These are phyloP conservation scores for Lecanicillium sp. DNA, from an alignment of 2,329 filamentous ascomycete genomes.

Conservation along the genomic window DNA sequence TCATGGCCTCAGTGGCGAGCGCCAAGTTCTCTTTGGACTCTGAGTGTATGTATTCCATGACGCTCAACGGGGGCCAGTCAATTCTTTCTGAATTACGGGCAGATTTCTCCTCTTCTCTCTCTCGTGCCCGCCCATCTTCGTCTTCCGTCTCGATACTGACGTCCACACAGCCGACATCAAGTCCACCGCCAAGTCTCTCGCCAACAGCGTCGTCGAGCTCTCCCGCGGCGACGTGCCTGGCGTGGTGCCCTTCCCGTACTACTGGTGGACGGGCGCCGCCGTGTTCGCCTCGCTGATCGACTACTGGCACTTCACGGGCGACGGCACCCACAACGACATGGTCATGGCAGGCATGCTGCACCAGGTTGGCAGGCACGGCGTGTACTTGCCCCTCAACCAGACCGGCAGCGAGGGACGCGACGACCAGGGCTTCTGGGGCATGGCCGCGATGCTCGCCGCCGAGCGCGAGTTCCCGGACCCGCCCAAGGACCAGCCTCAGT, in stretches of 20 bases:
- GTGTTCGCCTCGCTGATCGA: constrained; percentile 60
- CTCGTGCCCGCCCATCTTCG: no score
- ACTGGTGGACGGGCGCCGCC: constrained; percentile 62
- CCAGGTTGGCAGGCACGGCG: constrained; percentile 45
- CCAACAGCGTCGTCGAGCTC: constrained; percentile 13
- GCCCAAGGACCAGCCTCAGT: constrained; percentile 52
- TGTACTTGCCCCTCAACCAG: constrained; percentile 56
- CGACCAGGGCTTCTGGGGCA: constrained; percentile 69
- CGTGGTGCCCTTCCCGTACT: constrained; percentile 46
- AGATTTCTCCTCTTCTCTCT: background rate
- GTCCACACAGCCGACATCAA: constrained; percentile 11
- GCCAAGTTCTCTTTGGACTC: background rate
- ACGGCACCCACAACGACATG: constrained; percentile 51
- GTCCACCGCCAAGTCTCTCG: constrained; percentile 10
- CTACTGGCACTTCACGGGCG: constrained; percentile 60
- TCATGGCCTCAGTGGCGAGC: background rate
- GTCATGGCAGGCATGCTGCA: constrained; percentile 48
- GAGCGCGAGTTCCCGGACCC: constrained; percentile 66
- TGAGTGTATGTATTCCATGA: background rate
- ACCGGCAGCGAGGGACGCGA: constrained; percentile 53
- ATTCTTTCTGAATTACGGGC: no score
- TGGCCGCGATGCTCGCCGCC: constrained; percentile 65
- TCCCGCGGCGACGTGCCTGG: constrained; percentile 14
- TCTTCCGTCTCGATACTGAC: background rate
- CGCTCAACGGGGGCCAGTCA: no score